Evolutionary conservation across 202 grass and related monocot genomes (phyloP), one percentile per base, ranked within the genome.

Genomic region (Sporobolus alterniflorus): DNA sequence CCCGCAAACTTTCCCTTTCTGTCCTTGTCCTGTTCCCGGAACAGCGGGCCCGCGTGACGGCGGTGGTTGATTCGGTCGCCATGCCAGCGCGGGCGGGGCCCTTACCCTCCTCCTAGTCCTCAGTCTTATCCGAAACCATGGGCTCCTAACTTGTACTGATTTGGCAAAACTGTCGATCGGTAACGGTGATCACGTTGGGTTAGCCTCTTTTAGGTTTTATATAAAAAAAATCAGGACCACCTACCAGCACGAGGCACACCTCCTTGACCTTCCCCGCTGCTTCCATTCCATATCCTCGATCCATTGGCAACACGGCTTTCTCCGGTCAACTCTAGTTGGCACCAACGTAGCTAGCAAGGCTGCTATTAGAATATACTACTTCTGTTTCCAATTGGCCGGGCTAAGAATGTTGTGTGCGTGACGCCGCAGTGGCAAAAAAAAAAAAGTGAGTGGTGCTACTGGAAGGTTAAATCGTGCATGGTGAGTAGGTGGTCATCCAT

Each of bases 1-100:
- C 31, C 54, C 43, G 22, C 75, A 54, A n/a, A 52, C 76, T 69
- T 75, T 18, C 84, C 77, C 59, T 81, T 81, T 86, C 77, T 48
- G 69, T 74, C 69, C 36, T 39, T 49, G 69, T 80, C 69, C 3
- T 67, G 34, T 74, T 39, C 76, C 36, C 8, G 24, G 17, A 3
- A 2, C 39, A 5, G 13, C 70, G 69, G 84, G 49, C 49, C 77
- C 18, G 3, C 77, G 40, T 86, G 84, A 68, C 84, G 4, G 57
- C 46, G 1, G 55, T 3, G 55, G 75, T 44, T 65, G 25, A 44
- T 71, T 51, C 54, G 43, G 9, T 46, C 24, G 72, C 63, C 71
- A 69, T 67, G 42, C 30, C n/a, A 13, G 30, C 64, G 11, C 30
- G 66, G 66, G 82, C 0, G 0, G 9, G 8, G 29, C 44, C 15